Evolutionary conservation across 768 basidiomycete genomes (phyloP), one percentile per base, ranked within the genome.

Genomic region (Russula griseocarnosa): DNA sequence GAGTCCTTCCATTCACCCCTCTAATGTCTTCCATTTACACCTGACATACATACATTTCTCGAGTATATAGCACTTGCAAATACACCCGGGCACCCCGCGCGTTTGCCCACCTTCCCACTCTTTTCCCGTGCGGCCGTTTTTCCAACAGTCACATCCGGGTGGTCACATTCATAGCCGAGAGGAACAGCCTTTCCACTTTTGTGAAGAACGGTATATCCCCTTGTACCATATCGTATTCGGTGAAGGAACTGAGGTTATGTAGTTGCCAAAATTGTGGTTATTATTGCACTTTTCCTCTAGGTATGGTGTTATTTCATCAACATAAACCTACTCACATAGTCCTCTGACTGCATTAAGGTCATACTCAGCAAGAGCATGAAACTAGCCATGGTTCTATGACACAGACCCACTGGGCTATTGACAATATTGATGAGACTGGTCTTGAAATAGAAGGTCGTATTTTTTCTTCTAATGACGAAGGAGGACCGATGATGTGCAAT

Each of bases 371-470:
- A 65, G 82, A 84, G 50, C 85, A 87, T 44, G 84, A 85, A 50
- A 87, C 85, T 0, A 77, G 76, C 18, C 85, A 87, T 61, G 86
- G 85, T 6, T 85, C 83, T 1, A 86, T 86, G 84, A 81, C 83
- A 0, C 77, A 74, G 60, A 81, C 82, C 0, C 75, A 76, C 47
- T 87, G 86, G 86, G 75, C 80, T 0, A 69, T 86, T 5, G 83
- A 85, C 58, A 81, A 80, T 0, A 77, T 78, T 1, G 80, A 83
- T 9, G 82, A 78, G n/a, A 76, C 75, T 2, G 71, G 74, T 2
- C 60, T 85, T 0, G 86, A 86, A 66, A 72, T 86, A 3, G 78
- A 81, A 61, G 85, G 85, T 3, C 79, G 79, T 61, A 81, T 77
- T 63, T 86, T 84, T 69, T 81, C 77, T 18, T 66, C 79, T 0